phyloP scores from a whole-genome alignment of 306 rosid species.

The Vigna trinervia region DNA sequence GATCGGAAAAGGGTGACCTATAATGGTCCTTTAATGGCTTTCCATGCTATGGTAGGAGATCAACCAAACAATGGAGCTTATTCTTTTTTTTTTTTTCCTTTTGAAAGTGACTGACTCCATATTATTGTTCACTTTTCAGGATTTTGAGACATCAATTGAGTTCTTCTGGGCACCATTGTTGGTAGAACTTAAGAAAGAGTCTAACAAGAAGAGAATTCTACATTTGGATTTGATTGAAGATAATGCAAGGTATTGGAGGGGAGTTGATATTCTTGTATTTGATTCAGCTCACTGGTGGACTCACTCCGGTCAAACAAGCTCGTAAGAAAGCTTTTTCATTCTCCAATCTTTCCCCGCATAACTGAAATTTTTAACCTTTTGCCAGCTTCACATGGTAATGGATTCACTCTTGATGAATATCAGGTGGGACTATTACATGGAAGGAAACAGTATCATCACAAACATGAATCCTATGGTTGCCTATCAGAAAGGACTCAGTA shows the following conservation, averaged over 20 bases:
- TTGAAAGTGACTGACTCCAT: slow-evolving; percentile 23
- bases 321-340: slow-evolving; percentile 65
- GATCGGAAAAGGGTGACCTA: slow-evolving; percentile 73
- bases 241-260: slow-evolving; percentile 92
- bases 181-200: slow-evolving; percentile 77
- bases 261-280: slow-evolving; percentile 85
- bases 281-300: slow-evolving; percentile 99
- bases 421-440: slow-evolving; percentile 99
- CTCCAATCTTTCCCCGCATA: slow-evolving; percentile 18
- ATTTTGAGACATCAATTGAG: slow-evolving; percentile 86
- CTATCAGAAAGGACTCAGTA: slow-evolving; percentile 88
- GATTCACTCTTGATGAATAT: slow-evolving; percentile 32
- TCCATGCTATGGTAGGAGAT: slow-evolving; percentile 83
- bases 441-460: slow-evolving; percentile 57
- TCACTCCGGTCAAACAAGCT: slow-evolving; percentile 75
- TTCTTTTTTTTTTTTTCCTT: slow-evolving; percentile 20
- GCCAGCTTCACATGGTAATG: slow-evolving; percentile 34
- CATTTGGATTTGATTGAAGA: slow-evolving; percentile 94
- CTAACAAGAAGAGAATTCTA: slow-evolving; percentile 68
- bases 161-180: slow-evolving; percentile 93
- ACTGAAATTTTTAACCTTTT: background rate
- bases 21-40: slow-evolving; percentile 85
- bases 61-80: background rate
- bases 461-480: slow-evolving; percentile 95
- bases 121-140: slow-evolving; percentile 55